Percentiles rank a stretch among this genome's conserved stretches.
Evolutionary conservation across 768 basidiomycete species (phyloP).

Genomic region (Suillus lakei): DNA sequence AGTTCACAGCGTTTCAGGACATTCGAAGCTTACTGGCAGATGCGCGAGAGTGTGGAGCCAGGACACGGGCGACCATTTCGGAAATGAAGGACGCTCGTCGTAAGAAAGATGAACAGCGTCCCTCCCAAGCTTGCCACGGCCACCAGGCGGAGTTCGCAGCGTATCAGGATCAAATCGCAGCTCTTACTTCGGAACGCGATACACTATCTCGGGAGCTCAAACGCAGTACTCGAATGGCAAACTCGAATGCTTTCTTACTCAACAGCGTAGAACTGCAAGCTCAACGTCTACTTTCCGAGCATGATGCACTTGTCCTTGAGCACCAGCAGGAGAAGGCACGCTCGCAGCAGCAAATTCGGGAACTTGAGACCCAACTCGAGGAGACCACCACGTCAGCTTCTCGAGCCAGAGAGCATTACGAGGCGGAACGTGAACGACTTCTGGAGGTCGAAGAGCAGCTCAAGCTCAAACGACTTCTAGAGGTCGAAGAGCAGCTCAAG

Average conservation of each 20-base stretch:
- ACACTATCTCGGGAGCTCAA: background rate
- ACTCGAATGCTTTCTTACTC: background rate
- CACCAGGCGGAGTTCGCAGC: background rate
- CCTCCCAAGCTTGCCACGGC: background rate
- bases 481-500: background rate
- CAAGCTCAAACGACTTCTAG: background rate
- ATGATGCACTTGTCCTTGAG: background rate
- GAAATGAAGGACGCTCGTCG: background rate
- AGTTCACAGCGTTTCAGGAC: background rate
- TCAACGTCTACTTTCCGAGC: background rate
- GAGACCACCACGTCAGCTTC: background rate
- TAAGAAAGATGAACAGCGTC: background rate
- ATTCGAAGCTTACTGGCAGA: background rate
- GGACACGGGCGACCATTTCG: background rate
- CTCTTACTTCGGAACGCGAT: slow-evolving; percentile 1
- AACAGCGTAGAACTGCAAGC: background rate
- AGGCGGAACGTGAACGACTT: background rate
- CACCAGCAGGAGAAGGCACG: background rate
- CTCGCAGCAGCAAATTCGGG: background rate
- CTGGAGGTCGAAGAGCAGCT: background rate
- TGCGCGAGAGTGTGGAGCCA: background rate
- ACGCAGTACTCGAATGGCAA: background rate
- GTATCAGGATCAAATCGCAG: slow-evolving; percentile 1
- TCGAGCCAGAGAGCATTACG: background rate
- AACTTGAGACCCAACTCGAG: background rate